Evolutionary conservation across 164 flowering plant genomes (phyloP).

Genomic region (Stephania japonica): DNA sequence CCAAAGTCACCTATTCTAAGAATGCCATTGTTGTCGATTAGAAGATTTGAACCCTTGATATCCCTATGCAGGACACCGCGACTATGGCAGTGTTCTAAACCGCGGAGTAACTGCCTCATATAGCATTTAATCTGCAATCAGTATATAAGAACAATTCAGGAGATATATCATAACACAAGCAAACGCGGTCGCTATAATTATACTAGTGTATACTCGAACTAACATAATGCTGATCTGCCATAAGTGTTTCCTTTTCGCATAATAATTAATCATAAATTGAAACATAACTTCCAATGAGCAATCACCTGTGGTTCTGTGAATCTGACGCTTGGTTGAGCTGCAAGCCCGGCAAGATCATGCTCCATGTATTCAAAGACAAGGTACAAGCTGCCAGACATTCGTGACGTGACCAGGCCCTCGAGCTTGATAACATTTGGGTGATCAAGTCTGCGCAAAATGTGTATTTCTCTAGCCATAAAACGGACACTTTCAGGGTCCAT

Average conservation of each 20-base stretch:
- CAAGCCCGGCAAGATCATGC: slow-evolving; percentile 87
- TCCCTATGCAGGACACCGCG: slow-evolving; percentile 86
- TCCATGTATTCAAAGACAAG: slow-evolving; percentile 90
- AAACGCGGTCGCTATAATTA: neutral
- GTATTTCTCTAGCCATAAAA: slow-evolving; percentile 89
- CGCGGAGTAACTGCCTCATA: slow-evolving; percentile 74
- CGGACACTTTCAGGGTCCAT: slow-evolving; percentile 95
- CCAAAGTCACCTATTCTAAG: slow-evolving; percentile 89
- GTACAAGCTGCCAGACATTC: slow-evolving; percentile 64
- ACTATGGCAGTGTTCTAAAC: slow-evolving; percentile 84
- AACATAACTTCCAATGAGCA: neutral
- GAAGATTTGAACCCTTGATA: slow-evolving; percentile 85
- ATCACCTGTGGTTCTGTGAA: slow-evolving; percentile 75
- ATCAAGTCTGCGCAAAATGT: slow-evolving; percentile 68
- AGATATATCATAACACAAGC: neutral
- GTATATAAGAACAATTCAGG: neutral
- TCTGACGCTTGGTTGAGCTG: slow-evolving; percentile 49
- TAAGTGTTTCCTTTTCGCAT: too few relatives aligned
- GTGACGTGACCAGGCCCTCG: slow-evolving; percentile 70
- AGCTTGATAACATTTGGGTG: slow-evolving; percentile 87
- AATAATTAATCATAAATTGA: neutral
- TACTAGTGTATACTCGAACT: too few relatives aligned
- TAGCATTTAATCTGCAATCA: slow-evolving; percentile 75
- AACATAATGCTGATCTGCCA: too few relatives aligned
- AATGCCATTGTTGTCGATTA: slow-evolving; percentile 61